These are phyloP conservation scores for Boletus huronensis DNA, from an alignment of 768 basidiomycete species.

Conservation along the genomic window DNA sequence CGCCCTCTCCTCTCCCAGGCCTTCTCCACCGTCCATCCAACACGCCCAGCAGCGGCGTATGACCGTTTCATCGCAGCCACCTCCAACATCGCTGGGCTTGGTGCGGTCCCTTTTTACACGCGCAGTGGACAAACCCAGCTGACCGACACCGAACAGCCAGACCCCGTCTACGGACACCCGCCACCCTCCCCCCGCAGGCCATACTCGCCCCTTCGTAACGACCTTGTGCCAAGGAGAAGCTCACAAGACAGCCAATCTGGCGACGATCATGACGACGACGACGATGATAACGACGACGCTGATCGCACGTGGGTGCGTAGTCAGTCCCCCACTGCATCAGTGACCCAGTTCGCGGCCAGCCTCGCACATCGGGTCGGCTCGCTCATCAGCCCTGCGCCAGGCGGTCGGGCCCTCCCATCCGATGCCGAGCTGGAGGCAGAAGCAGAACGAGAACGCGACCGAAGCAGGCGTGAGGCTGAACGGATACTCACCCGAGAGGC, in stretches of 20 bases:
- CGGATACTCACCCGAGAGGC: conserved; percentile 70
- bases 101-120: conserved; percentile 21
- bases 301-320: conserved; percentile 32
- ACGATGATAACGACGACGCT: conserved; percentile 32
- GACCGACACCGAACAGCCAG: conserved; percentile 34
- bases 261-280: conserved; percentile 41
- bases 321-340: conserved; percentile 60
- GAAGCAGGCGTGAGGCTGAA: conserved; percentile 74
- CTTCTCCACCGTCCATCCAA: conserved; percentile 15
- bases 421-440: conserved; percentile 83
- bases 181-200: conserved; percentile 42
- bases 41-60: conserved; percentile 35
- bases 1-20: conserved; percentile 29
- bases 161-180: conserved; percentile 41
- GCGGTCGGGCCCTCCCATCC: conserved; percentile 47
- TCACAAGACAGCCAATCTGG: conserved; percentile 49
- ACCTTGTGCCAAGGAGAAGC: conserved; percentile 45
- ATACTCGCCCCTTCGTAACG: conserved; percentile 71
- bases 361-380: conserved; percentile 73
- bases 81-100: conserved; percentile 40
- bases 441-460: conserved; percentile 72
- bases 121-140: conserved; percentile 5
- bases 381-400: conserved; percentile 53
- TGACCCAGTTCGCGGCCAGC: conserved; percentile 69
- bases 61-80: conserved; percentile 36